phyloP scores from a whole-genome alignment of 768 basidiomycete genomes.

The Thelephora aurantiotincta region DNA sequence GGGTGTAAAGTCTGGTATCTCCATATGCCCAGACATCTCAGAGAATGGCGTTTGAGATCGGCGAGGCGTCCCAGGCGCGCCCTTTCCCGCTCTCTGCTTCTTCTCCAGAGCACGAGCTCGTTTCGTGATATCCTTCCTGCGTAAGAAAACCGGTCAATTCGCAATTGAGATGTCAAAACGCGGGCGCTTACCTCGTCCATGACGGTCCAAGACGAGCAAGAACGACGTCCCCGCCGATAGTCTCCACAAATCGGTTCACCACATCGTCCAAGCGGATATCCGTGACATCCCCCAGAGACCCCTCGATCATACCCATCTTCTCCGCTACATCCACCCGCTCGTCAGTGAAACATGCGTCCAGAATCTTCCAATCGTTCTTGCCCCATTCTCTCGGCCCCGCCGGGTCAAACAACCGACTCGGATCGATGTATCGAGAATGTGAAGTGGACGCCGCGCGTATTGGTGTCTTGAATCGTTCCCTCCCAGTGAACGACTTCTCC shows the following conservation, averaged over 20 bases:
- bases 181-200: conserved; percentile 41
- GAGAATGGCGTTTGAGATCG: conserved; percentile 14
- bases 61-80: conserved; percentile 40
- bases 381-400: conserved; percentile 34
- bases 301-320: conserved; percentile 14
- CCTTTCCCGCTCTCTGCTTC: conserved; percentile 42
- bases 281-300: conserved; percentile 35
- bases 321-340: conserved; percentile 39
- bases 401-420: conserved; percentile 4
- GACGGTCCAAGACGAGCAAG: conserved; percentile 27
- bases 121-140: conserved; percentile 35
- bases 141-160: not conserved
- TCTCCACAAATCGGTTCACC: conserved; percentile 38
- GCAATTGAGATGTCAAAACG: not conserved
- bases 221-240: conserved; percentile 31
- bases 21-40: conserved; percentile 16
- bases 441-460: conserved; percentile 3
- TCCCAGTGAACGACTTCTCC: not conserved
- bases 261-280: conserved; percentile 41
- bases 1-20: conserved; percentile 40
- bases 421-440: not conserved
- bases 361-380: conserved; percentile 65
- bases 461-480: not conserved
- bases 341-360: conserved; percentile 71
- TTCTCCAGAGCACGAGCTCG: conserved; percentile 42